These are phyloP conservation scores for Trichoderma gracile DNA, from an alignment of 2,329 filamentous ascomycete genomes.

Conservation along the genomic window DNA sequence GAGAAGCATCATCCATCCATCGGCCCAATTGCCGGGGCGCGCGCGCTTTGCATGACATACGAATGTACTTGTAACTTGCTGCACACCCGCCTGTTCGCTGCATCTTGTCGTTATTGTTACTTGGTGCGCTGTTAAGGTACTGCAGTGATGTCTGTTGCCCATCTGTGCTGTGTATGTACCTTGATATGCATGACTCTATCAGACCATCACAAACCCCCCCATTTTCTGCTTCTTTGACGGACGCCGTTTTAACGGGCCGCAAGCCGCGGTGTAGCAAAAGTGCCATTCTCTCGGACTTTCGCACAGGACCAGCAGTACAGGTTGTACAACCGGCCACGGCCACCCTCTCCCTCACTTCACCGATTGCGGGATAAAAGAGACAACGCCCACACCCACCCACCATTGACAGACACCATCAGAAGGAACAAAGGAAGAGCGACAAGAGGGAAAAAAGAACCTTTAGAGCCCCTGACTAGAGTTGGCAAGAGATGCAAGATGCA, in stretches of 20 bases:
- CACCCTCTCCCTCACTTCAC: not conserved
- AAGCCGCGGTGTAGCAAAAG: slow-evolving; percentile 19
- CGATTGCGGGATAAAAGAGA: not conserved
- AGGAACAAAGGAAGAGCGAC: not conserved
- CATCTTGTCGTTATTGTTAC: no score
- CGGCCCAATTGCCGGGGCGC: not conserved
- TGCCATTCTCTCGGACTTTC: not conserved
- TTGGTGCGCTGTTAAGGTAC: no score
- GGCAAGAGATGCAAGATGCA: slow-evolving; percentile 21
- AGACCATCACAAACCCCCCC: not conserved
- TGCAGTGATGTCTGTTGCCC: not conserved
- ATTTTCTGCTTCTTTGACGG: not conserved
- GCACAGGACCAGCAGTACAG: not conserved
- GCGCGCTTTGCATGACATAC: not conserved
- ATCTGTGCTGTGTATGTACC: not conserved
- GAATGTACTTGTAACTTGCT: not conserved
- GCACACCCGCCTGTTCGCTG: not conserved
- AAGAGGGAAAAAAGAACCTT: not conserved
- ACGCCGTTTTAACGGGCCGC: slow-evolving; percentile 12
- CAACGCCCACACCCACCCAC: not conserved
- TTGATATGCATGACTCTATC: not conserved
- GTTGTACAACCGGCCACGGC: slow-evolving; percentile 11
- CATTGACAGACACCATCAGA: not conserved
- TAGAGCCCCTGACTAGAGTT: slow-evolving; percentile 22
- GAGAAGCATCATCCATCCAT: not conserved